Conservation (phyloP, 202 grass and related monocot species). For the Brachypodium distachyon region DNA sequence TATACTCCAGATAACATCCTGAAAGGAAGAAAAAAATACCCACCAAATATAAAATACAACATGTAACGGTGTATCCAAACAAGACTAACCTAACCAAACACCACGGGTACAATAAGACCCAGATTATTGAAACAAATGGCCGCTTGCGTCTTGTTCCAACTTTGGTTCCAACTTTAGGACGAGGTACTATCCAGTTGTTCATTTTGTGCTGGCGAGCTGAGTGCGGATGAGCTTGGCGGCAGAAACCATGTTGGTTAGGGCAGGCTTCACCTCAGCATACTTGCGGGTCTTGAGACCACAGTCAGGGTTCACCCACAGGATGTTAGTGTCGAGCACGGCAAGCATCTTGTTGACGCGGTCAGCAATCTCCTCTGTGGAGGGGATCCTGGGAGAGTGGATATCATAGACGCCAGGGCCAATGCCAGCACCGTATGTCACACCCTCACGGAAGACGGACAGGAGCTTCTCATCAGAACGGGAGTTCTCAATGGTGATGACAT, state of each 20-base stretch:
- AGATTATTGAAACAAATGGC: slow-evolving; percentile 39
- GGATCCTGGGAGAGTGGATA: slow-evolving; percentile 95
- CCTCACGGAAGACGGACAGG: slow-evolving; percentile 85
- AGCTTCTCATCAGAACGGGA: slow-evolving; percentile 96
- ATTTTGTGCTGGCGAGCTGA: slow-evolving; percentile 69
- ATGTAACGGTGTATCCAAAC: background rate
- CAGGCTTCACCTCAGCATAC: slow-evolving; percentile 81
- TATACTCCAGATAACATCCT: slow-evolving; percentile 1
- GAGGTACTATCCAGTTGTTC: background rate
- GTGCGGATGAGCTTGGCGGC: slow-evolving; percentile 77
- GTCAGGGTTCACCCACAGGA: slow-evolving; percentile 96
- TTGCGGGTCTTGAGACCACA: slow-evolving; percentile 97
- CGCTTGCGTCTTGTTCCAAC: background rate
- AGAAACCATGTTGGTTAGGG: slow-evolving; percentile 70
- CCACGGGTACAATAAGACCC: background rate
- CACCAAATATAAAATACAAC: slow-evolving; percentile 16
- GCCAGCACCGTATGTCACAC: slow-evolving; percentile 77
- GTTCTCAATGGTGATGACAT: slow-evolving; percentile 97
- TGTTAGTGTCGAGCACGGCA: slow-evolving; percentile 81
- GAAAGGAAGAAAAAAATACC: slow-evolving; percentile 5
- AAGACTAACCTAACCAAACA: slow-evolving; percentile 24
- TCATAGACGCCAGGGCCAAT: slow-evolving; percentile 95
- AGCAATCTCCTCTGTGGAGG: slow-evolving; percentile 71
- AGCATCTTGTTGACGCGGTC: slow-evolving; percentile 94
- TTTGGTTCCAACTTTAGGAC: background rate